Conservation (phyloP, 257 asterid species). For the Solanum bukasovii region DNA sequence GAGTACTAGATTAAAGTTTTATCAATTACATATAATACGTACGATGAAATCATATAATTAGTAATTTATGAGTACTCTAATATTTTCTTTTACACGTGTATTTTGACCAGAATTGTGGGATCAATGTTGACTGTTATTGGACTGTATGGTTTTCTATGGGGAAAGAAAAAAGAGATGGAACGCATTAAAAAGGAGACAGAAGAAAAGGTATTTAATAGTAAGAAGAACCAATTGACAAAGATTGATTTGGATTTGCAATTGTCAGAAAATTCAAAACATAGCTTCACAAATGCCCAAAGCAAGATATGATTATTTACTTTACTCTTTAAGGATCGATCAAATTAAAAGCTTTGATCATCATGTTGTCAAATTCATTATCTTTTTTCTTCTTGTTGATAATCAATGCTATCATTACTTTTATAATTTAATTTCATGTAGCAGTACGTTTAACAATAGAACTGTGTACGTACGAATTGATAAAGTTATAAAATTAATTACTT, state of each 20-base stretch:
- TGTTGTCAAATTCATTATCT: background rate
- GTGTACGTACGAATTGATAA: background rate
- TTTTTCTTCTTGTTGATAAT: background rate
- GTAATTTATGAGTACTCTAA: background rate
- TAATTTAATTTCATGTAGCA: background rate
- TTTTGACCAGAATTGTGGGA: conserved; percentile 40
- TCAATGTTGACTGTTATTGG: conserved; percentile 56
- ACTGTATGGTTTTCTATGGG: conserved; percentile 72
- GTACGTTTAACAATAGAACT: background rate
- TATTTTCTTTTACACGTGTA: background rate
- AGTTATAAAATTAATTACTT: too few relatives aligned
- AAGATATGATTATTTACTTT: background rate
- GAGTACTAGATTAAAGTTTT: too few relatives aligned
- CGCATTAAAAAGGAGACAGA: background rate
- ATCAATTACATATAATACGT: too few relatives aligned
- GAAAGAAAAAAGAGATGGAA: conserved; percentile 44
- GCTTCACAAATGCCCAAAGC: background rate
- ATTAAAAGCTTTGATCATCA: background rate
- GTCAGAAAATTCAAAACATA: background rate
- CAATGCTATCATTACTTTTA: background rate
- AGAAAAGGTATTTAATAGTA: background rate
- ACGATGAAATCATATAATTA: too few relatives aligned
- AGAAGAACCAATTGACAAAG: background rate
- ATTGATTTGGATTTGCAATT: background rate
- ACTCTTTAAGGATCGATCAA: background rate